phyloP scores from a whole-genome alignment of 2,329 filamentous ascomycete genomes.

The Fusarium duplospermum region DNA sequence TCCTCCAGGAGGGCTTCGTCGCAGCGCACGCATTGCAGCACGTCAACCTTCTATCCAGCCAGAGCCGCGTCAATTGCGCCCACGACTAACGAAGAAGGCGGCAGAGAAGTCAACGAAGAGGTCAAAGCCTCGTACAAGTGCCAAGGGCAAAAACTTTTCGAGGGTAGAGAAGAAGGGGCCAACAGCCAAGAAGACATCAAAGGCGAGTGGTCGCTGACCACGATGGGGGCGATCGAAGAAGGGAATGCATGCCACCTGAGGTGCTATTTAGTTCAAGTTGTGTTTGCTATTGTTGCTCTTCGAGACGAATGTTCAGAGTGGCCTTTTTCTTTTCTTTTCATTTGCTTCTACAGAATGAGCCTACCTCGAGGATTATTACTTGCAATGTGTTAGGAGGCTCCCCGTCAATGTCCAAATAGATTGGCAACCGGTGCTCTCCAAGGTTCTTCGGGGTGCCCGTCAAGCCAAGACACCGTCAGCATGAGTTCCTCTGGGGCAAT shows the following conservation, averaged over 20 bases:
- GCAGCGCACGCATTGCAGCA: constrained; percentile 1
- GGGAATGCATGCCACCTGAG: neutral
- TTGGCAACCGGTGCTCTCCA: no score
- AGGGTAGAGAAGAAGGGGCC: neutral
- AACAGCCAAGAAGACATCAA: neutral
- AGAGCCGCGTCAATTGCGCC: neutral
- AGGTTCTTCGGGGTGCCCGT: no score
- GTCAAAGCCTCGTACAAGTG: neutral
- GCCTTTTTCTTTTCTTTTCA: no score
- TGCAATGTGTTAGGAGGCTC: no score
- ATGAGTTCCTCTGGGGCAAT: no score
- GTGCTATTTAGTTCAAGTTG: neutral
- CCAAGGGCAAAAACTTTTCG: no score
- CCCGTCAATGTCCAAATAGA: no score
- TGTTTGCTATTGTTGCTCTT: no score
- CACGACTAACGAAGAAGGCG: neutral
- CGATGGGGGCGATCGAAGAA: neutral
- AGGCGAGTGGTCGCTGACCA: neutral
- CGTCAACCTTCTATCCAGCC: neutral
- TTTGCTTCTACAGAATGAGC: no score
- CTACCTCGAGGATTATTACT: no score
- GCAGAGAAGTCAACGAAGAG: neutral
- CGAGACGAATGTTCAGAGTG: no score
- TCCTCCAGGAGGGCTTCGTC: neutral
- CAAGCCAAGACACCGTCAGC: no score